phyloP scores from a whole-genome alignment of 176 grass and related monocot genomes.

The Musa troglodytarum region DNA sequence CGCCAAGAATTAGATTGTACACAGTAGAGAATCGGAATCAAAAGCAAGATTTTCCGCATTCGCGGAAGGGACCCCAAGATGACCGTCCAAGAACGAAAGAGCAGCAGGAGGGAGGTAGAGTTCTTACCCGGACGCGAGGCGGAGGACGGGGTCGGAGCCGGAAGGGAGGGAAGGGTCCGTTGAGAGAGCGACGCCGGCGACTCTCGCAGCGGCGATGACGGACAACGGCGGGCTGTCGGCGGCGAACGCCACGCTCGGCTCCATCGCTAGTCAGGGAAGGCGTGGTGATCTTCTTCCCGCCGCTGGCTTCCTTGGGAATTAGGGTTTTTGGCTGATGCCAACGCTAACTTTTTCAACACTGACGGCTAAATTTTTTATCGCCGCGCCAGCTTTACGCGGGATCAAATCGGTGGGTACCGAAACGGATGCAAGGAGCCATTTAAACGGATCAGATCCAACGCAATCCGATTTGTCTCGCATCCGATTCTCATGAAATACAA shows the following conservation, averaged over 20 bases:
- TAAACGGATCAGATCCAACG: too few species aligned
- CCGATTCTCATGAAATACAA: too few species aligned
- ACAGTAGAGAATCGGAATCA: too few species aligned
- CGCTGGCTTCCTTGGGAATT: background rate
- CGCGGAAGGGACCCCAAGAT: background rate
- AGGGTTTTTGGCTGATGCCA: background rate
- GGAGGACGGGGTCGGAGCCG: slow-evolving; percentile 39
- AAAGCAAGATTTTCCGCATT: background rate
- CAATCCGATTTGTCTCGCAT: too few species aligned
- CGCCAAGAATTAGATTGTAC: too few species aligned
- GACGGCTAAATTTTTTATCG: too few species aligned
- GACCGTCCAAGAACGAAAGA: background rate
- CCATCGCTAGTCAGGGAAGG: slow-evolving; percentile 19
- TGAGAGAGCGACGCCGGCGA: slow-evolving; percentile 45
- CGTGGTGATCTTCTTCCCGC: background rate
- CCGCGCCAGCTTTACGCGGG: too few species aligned
- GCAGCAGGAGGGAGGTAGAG: background rate
- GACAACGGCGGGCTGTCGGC: slow-evolving; percentile 54
- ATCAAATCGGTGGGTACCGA: too few species aligned
- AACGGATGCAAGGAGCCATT: too few species aligned
- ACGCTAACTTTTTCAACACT: background rate
- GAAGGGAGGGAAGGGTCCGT: slow-evolving; percentile 46
- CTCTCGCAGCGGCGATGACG: slow-evolving; percentile 57
- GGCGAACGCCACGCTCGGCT: slow-evolving; percentile 36
- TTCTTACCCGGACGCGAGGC: slow-evolving; percentile 54